Conservation (phyloP, 352 stramenopile genomes). For the Phytophthora macrochlamydospora region DNA sequence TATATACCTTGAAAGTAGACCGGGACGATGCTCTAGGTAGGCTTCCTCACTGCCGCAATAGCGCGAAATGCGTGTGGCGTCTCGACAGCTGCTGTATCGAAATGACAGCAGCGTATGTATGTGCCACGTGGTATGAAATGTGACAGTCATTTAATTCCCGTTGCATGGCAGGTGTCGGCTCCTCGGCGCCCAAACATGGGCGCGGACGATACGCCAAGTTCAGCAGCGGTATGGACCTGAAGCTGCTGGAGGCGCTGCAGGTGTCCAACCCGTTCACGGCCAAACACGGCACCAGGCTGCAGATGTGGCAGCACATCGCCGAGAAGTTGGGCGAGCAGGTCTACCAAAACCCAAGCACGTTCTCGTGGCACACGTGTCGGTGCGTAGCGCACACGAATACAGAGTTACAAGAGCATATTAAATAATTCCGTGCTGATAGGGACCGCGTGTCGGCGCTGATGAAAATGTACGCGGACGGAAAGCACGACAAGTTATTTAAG, state of each 20-base stretch:
- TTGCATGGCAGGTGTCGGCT: not conserved
- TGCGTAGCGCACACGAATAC: constrained; percentile 25
- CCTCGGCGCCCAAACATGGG: constrained; percentile 32
- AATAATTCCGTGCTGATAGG: constrained; percentile 29
- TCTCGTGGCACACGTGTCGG: constrained; percentile 86
- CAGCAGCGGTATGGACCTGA: constrained; percentile 75
- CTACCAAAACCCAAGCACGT: constrained; percentile 72
- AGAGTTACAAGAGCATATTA: constrained; percentile 5
- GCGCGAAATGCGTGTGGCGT: not conserved
- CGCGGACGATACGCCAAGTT: constrained; percentile 85
- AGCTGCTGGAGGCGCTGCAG: constrained; percentile 76
- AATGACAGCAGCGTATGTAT: not conserved
- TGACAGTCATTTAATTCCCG: too few relatives aligned
- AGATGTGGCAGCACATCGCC: constrained; percentile 82
- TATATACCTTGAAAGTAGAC: constrained; percentile 39
- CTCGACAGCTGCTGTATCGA: not conserved
- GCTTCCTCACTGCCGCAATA: constrained; percentile 7
- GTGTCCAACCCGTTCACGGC: constrained; percentile 79
- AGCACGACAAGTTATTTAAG: constrained; percentile 87
- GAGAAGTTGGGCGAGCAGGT: constrained; percentile 61
- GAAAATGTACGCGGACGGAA: constrained; percentile 79
- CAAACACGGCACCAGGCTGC: constrained; percentile 82
- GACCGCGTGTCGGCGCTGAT: constrained; percentile 79
- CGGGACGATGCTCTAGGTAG: constrained; percentile 23
- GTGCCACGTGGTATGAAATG: too few relatives aligned